Evolutionary conservation across 1,284 basidiomycete genomes (phyloP), one percentile per base, ranked within the genome.

Genomic region (Exobasidium rhododendri): DNA sequence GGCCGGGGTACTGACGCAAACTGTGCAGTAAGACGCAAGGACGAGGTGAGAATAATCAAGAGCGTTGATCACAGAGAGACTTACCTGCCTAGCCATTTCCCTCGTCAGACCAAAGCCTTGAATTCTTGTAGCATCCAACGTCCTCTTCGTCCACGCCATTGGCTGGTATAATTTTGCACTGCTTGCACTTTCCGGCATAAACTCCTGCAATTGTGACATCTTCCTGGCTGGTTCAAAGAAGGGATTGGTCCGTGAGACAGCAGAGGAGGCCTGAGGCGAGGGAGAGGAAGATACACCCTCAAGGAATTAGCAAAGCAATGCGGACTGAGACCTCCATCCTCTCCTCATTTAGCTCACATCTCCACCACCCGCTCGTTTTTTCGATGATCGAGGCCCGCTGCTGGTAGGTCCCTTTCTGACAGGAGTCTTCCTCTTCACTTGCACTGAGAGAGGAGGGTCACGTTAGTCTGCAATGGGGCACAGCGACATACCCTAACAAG

Each of bases 31-130:
- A 58, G 24, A 40, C 49, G 17, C 10, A 40, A 17, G 35, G 35
- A 40, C n/a, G 45, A 24, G 53, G 28, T 22, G 52, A 30, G 31
- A 56, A 28, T 20, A 59, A 35, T 17, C 7, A n/a, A 32, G 4
- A 29, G 13, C 10, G 17, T 24, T 59, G 24, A 14, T 44, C 31
- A 4, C 7, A 31, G 11, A 40, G 30, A 29, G 29, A 54, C 52
- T 28, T 40, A 35, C 22, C 24, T 26, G n/a, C 20, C 35, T 45
- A 3, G 61, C 71, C 10, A 66, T 59, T 29, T 63, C 56, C 17
- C 72, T 66, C 58, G 71, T 68, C 55, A 68, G 69, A 29, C 73
- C 71, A n/a, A 75, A 49, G 0, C 71, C 72, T 45, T 74, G 73
- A 0, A 64, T 46, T 31, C 67, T 64, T 56, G 73, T 68, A 17